These are phyloP conservation scores for Tuctoria greenei DNA, from an alignment of 176 grass and related monocot genomes.

Conservation along the genomic window DNA sequence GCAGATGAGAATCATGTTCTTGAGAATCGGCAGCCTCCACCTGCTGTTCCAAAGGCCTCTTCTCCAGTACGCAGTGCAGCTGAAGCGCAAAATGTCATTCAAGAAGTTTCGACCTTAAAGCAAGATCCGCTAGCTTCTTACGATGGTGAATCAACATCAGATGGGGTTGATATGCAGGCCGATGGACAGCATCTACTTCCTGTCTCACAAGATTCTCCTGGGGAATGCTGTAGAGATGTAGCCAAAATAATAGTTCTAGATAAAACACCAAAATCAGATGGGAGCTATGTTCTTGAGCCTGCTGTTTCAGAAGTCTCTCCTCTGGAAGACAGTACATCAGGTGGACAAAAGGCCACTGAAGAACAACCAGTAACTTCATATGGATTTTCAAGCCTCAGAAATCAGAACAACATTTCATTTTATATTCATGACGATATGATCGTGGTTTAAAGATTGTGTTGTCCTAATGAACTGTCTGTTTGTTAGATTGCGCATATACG, in stretches of 20 bases:
- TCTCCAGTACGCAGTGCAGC: slow-evolving; percentile 21
- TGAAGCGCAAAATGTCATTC: slow-evolving; percentile 21
- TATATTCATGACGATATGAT: too few species aligned
- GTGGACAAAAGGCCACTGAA: slow-evolving; percentile 11
- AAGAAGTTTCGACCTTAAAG: background rate
- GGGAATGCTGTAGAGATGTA: background rate
- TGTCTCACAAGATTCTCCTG: slow-evolving; percentile 8
- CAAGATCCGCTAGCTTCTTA: background rate
- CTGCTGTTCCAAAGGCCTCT: slow-evolving; percentile 12
- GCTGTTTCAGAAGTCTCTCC: slow-evolving; percentile 26
- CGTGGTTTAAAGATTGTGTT: too few species aligned
- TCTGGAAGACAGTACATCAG: background rate
- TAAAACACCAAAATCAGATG: slow-evolving; percentile 2
- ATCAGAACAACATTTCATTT: too few species aligned
- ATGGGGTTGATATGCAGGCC: background rate
- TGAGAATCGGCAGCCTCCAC: background rate
- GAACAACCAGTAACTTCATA: slow-evolving; percentile 13
- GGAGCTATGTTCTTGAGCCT: slow-evolving; percentile 19
- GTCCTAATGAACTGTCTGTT: too few species aligned
- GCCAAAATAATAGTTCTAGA: background rate
- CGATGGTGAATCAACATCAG: slow-evolving; percentile 7
- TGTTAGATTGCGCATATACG: too few species aligned
- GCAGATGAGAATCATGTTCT: background rate
- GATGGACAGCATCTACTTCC: background rate
- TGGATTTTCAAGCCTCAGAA: too few species aligned